These are phyloP conservation scores for Sarocladium brachiariae DNA, from an alignment of 2,329 filamentous ascomycete genomes.

Conservation along the genomic window DNA sequence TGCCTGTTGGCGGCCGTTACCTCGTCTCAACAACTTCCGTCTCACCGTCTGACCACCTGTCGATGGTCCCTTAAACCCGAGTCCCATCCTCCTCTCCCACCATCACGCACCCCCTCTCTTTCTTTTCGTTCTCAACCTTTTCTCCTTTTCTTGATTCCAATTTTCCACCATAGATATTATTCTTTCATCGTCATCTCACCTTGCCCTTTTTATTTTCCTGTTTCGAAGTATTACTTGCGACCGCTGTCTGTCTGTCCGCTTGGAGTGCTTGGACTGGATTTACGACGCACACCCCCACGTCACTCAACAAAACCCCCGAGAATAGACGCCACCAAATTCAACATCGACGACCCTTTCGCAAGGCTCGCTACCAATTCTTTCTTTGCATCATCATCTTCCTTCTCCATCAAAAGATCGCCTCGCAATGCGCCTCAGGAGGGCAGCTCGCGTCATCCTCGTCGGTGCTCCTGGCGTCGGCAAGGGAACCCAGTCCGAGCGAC, in stretches of 20 bases:
- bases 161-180: too few species aligned
- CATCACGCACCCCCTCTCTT: not conserved
- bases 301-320: not conserved
- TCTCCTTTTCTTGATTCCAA: not conserved
- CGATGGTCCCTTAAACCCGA: not conserved
- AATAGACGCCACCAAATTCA: too few species aligned
- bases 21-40: too few species aligned
- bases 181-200: not conserved
- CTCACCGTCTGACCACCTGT: slow-evolving; percentile 1
- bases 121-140: not conserved
- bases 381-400: too few species aligned
- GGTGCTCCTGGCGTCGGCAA: slow-evolving; percentile 97
- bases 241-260: too few species aligned
- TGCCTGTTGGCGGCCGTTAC: too few species aligned
- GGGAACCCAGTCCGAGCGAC: slow-evolving; percentile 86
- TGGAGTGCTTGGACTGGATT: too few species aligned
- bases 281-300: too few species aligned
- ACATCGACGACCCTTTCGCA: not conserved
- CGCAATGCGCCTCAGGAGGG: slow-evolving; percentile 61
- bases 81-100: not conserved
- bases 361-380: not conserved
- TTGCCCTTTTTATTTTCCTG: too few species aligned
- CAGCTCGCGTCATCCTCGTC: slow-evolving; percentile 88
- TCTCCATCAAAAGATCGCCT: not conserved
- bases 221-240: too few species aligned